phyloP scores from a whole-genome alignment of 2,329 filamentous ascomycete species.

The Pseudogymnoascus verrucosus region DNA sequence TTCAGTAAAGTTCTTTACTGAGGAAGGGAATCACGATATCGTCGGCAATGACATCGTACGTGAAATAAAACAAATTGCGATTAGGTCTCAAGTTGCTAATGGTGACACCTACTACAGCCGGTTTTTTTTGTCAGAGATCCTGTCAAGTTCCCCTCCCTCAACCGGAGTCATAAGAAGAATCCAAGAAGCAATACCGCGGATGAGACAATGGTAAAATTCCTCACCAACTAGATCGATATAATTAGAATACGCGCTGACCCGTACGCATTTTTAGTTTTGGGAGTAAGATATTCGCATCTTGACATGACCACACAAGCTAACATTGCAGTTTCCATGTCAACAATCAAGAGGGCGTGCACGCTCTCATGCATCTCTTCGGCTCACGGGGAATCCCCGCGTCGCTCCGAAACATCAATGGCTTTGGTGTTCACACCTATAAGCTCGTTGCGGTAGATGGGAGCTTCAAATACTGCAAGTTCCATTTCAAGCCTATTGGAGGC shows the following conservation, averaged over 20 bases:
- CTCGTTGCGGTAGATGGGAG: conserved; percentile 37
- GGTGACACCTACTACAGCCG: conserved; percentile 21
- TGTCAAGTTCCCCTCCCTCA: conserved; percentile 40
- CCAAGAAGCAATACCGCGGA: conserved; percentile 30
- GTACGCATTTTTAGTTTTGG: conserved; percentile 25
- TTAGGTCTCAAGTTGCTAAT: background rate
- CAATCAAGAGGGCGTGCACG: conserved; percentile 43
- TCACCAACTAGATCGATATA: background rate
- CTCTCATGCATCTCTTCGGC: conserved; percentile 44
- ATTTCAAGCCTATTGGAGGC: conserved; percentile 41
- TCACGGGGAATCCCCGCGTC: conserved; percentile 41
- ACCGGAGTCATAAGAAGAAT: conserved; percentile 38
- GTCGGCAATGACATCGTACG: conserved; percentile 34
- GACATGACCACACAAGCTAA: background rate
- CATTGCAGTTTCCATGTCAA: conserved; percentile 29
- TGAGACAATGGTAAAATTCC: conserved; percentile 29
- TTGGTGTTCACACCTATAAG: conserved; percentile 41
- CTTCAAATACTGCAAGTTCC: conserved; percentile 42
- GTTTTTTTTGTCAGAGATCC: conserved; percentile 41
- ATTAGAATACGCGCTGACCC: conserved; percentile 11
- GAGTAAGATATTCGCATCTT: conserved; percentile 17
- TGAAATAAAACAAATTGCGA: background rate
- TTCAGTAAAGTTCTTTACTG: conserved; percentile 42
- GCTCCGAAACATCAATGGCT: conserved; percentile 38
- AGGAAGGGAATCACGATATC: conserved; percentile 42